These are phyloP conservation scores for Medicago arabica DNA, from an alignment of 306 rosid species.

Conservation along the genomic window DNA sequence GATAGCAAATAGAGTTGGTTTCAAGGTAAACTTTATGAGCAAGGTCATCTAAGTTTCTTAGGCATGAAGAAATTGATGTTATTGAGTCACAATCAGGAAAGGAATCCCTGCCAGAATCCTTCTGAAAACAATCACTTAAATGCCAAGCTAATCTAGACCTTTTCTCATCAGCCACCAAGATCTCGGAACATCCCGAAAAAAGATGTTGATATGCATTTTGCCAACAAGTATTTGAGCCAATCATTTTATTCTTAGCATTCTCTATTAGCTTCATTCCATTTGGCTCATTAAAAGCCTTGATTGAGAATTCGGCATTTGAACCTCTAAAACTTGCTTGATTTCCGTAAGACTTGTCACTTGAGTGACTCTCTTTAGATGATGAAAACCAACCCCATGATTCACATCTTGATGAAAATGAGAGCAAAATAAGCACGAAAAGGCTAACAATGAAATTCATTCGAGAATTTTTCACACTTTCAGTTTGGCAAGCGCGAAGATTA, in stretches of 20 bases:
- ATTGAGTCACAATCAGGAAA: constrained; percentile 69
- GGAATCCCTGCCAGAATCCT: constrained; percentile 69
- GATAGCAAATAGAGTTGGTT: constrained; percentile 82
- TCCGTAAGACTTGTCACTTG: constrained; percentile 35
- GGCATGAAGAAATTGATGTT: constrained; percentile 58
- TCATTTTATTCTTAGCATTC: constrained; percentile 64
- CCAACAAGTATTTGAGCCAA: constrained; percentile 69
- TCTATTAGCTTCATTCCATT: constrained; percentile 58
- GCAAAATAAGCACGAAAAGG: constrained; percentile 45
- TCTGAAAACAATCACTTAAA: constrained; percentile 88
- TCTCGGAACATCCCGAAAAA: constrained; percentile 77
- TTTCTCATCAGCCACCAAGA: constrained; percentile 65
- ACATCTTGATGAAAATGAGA: constrained; percentile 37
- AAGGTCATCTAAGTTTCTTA: constrained; percentile 54
- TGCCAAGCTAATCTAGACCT: constrained; percentile 88
- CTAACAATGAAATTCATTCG: constrained; percentile 43
- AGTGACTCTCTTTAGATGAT: constrained; percentile 46
- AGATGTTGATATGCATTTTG: constrained; percentile 67
- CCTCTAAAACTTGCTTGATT: constrained; percentile 35
- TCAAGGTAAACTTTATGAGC: constrained; percentile 77
- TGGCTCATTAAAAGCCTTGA: constrained; percentile 57
- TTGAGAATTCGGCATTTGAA: constrained; percentile 61
- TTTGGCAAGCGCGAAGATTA: not conserved
- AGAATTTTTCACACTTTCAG: constrained; percentile 7
- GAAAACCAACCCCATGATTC: constrained; percentile 78